These are phyloP conservation scores for Maudiozyma saulgeensis DNA, from an alignment of 805 yeast species.

Conservation along the genomic window DNA sequence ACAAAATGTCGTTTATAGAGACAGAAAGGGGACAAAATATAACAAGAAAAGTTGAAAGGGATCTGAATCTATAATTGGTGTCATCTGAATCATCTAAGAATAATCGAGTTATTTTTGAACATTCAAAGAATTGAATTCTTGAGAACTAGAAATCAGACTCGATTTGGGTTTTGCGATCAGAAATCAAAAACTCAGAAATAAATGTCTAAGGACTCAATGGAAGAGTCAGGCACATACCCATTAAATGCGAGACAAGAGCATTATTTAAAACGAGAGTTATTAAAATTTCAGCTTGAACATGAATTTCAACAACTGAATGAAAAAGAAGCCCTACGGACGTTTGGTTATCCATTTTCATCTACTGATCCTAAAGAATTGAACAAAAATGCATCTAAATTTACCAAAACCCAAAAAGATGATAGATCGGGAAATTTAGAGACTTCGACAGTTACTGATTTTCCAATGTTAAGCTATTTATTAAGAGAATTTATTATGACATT, in stretches of 20 bases:
- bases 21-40: no score
- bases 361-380: conserved; percentile 32
- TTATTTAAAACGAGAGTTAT: conserved; percentile 72
- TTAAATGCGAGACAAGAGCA: conserved; percentile 69
- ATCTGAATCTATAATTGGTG: no score
- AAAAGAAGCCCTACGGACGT: conserved; percentile 50
- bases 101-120: no score
- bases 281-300: conserved; percentile 47
- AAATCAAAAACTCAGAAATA: no score
- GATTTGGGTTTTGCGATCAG: no score
- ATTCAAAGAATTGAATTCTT: no score
- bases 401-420: background rate
- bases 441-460: conserved; percentile 37
- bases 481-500: conserved; percentile 52
- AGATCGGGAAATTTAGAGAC: background rate
- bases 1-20: no score
- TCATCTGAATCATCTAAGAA: no score
- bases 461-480: conserved; percentile 61
- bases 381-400: background rate
- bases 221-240: background rate
- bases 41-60: no score
- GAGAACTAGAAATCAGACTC: no score
- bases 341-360: conserved; percentile 69
- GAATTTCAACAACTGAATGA: conserved; percentile 57
- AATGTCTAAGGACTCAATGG: background rate